Base-by-base conservation (phyloP, 495 filamentous ascomycete genomes). In the Cercophora newfieldiana region DNA sequence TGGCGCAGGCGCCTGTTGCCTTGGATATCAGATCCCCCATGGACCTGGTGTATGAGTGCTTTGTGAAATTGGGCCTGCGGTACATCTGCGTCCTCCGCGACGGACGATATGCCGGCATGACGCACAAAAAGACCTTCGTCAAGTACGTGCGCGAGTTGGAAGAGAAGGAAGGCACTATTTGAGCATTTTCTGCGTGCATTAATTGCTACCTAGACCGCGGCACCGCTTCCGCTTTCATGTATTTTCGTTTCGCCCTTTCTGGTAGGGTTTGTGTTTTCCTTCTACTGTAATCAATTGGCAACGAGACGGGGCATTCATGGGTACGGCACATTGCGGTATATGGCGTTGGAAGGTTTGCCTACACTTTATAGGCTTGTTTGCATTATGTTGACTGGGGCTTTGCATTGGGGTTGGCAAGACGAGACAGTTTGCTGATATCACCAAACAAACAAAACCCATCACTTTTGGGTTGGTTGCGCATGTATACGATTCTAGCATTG, bases 51-150 rank as follows among this genome's bases (percentile, higher is more conserved):
- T 97, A 97, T 68, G 94, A 99, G 74, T 96, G 92, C 70, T 99
- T 98, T 78, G 92, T 92, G 50, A 99, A 99, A 76, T 80, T 99
- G 19, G 95, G 95, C 1, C 75, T 99, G 66, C 83, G 95, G 63
- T 98, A 97, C 76, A 88, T 99, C 50, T 98, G 95, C 77, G 93
- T 97, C 21, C 77, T 96, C 25, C 85, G 81, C 47, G 87, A 96
- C 71, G 95, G 95, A 22, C 84, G 87, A 37, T 98, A 91, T 78
- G 91, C 91, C 1, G 95, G 95, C 61, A 83, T 99, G 80, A 84
- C 88, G 25, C 95, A 99, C 78, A 99, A 97, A 80, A 99, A 99
- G 81, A 86, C 88, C 22, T 99, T 99, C 81, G 94, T 97, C 59
- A 96, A 93, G 78, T 97, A 93, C 75, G 88, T 97, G 78, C 92